Percentiles rank a stretch among this genome's conserved stretches.
These are phyloP conservation scores for Paragyromitra xinjiangensis DNA, from an alignment of 495 filamentous ascomycete species.

Conservation along the genomic window DNA sequence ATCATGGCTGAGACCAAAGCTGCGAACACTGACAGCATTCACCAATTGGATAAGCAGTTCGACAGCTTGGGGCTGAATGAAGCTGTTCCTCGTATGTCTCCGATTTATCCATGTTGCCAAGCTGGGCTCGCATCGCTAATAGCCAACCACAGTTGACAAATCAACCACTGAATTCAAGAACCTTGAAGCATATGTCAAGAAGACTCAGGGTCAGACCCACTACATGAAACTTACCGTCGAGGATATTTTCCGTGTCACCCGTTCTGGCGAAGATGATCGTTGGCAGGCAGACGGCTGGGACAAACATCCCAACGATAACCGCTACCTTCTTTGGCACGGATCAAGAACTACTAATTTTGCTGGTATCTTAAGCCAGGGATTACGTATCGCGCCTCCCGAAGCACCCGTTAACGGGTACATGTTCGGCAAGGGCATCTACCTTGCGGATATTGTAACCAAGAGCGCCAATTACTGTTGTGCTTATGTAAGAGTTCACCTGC, in stretches of 20 bases:
- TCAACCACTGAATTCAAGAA: conserved; percentile 69
- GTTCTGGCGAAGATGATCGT: conserved; percentile 74
- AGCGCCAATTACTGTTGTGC: conserved; percentile 79
- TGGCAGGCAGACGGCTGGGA: conserved; percentile 68
- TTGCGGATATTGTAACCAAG: conserved; percentile 81
- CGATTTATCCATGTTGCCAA: too few species aligned
- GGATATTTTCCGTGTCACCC: conserved; percentile 83
- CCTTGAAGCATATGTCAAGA: conserved; percentile 71
- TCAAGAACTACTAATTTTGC: conserved; percentile 80
- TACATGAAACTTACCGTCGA: conserved; percentile 67
- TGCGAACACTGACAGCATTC: conserved; percentile 61
- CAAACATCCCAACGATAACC: conserved; percentile 63
- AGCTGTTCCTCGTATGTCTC: conserved; percentile 66
- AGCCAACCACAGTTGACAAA: conserved; percentile 62
- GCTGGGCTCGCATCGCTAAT: not conserved
- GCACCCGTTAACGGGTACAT: conserved; percentile 80
- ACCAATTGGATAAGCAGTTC: conserved; percentile 76
- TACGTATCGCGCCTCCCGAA: conserved; percentile 86
- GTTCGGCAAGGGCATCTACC: conserved; percentile 91
- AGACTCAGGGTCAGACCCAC: conserved; percentile 72
- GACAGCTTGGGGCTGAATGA: conserved; percentile 74
- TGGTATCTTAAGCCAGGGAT: conserved; percentile 82
- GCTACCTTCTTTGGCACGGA: conserved; percentile 85
- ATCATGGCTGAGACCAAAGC: conserved; percentile 73
- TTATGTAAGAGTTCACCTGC: conserved; percentile 18